Conservation (phyloP, 108 stramenopile species). For the Fragilariopsis cylindrus region DNA sequence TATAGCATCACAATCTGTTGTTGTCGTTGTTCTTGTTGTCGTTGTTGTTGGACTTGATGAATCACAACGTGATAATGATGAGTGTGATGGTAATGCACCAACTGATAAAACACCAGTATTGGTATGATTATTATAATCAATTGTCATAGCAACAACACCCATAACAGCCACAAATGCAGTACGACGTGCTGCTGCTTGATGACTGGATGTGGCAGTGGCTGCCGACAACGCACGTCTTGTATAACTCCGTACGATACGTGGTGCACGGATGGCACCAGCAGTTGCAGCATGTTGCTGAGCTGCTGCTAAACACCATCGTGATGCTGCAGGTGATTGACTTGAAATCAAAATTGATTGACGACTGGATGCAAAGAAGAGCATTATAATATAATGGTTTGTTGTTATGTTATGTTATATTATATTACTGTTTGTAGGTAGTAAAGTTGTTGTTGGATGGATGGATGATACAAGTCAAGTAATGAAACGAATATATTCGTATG, state of each 20-base stretch:
- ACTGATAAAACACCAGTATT: constrained; percentile 5
- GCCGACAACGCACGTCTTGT: neutral
- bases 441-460: too few relatives aligned
- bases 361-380: neutral
- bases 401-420: too few relatives aligned
- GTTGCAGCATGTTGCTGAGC: neutral
- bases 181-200: neutral
- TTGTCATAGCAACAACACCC: neutral
- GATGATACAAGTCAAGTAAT: too few relatives aligned
- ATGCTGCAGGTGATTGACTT: neutral
- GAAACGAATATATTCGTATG: too few relatives aligned
- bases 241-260: neutral
- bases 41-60: constrained; percentile 25
- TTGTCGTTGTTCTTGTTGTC: too few relatives aligned
- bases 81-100: neutral
- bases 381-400: neutral
- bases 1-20: constrained; percentile 39
- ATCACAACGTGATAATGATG: neutral
- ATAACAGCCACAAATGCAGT: neutral
- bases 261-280: neutral
- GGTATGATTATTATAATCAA: constrained; percentile 6
- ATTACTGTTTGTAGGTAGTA: too few relatives aligned
- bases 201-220: constrained; percentile 3
- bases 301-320: neutral
- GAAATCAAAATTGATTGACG: neutral